Conservation (phyloP, 768 basidiomycete species). For the Leccinum fibrillosum region DNA sequence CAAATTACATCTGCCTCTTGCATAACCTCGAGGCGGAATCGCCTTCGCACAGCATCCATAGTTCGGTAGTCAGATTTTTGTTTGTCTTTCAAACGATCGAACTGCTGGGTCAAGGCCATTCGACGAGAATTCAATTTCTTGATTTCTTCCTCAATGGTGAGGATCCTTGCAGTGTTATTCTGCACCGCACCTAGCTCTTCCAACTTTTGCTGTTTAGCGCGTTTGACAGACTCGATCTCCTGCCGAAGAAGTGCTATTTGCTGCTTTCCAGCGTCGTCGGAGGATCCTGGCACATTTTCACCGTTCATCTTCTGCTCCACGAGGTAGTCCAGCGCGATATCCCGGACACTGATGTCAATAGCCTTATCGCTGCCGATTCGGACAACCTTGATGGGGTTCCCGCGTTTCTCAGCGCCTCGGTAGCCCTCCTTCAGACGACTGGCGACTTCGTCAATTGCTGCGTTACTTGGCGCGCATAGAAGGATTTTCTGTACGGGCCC, state of each 20-base stretch:
- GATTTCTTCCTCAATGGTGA: constrained; percentile 70
- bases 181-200: constrained; percentile 54
- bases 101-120: constrained; percentile 58
- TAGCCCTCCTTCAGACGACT: constrained; percentile 81
- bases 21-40: constrained; percentile 71
- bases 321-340: constrained; percentile 82
- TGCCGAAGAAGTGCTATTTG: constrained; percentile 57
- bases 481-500: constrained; percentile 67
- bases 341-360: constrained; percentile 77
- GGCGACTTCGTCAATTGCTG: constrained; percentile 96
- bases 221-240: constrained; percentile 70
- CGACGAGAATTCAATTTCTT: constrained; percentile 61
- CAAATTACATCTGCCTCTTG: constrained; percentile 92
- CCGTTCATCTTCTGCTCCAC: constrained; percentile 72
- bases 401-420: constrained; percentile 50
- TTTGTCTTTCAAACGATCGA: constrained; percentile 79
- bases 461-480: constrained; percentile 96
- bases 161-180: constrained; percentile 52
- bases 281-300: constrained; percentile 34
- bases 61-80: constrained; percentile 77
- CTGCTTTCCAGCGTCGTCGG: constrained; percentile 52
- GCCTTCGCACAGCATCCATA: constrained; percentile 78
- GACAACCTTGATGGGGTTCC: constrained; percentile 73
- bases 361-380: constrained; percentile 79
- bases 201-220: constrained; percentile 53